Conservation (phyloP, 1,284 basidiomycete species). For the Schizopora paradoxa region DNA sequence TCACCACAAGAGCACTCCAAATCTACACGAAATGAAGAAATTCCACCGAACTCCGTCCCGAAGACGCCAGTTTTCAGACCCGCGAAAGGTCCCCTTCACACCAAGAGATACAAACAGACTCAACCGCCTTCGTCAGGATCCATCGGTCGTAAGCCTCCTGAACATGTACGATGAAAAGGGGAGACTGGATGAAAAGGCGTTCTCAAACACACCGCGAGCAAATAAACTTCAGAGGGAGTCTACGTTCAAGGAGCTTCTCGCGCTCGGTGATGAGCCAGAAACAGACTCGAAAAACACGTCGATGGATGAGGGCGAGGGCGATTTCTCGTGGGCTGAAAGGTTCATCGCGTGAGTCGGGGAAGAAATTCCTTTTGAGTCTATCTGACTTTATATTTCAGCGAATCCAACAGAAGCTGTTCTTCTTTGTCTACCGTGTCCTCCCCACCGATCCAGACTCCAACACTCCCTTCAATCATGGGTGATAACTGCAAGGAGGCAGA, state of each 20-base stretch:
- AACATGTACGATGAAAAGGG: constrained; percentile 70
- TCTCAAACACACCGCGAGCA: constrained; percentile 56
- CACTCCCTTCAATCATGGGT: constrained; percentile 30
- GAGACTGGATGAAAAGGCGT: constrained; percentile 50
- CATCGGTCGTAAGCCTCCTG: constrained; percentile 68
- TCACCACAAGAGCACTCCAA: constrained; percentile 13
- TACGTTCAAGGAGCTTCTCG: constrained; percentile 62
- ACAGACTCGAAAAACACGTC: constrained; percentile 22
- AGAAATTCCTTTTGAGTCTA: neutral
- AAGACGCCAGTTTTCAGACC: constrained; percentile 30
- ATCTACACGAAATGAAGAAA: constrained; percentile 19
- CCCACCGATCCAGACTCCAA: constrained; percentile 40
- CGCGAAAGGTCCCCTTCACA: constrained; percentile 31
- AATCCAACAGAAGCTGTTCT: constrained; percentile 19
- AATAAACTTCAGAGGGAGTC: constrained; percentile 59
- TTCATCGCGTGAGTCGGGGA: constrained; percentile 62
- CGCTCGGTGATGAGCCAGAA: constrained; percentile 46
- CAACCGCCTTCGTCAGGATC: constrained; percentile 60
- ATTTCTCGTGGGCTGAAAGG: constrained; percentile 76
- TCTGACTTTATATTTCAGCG: constrained; percentile 12
- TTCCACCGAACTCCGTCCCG: constrained; percentile 20
- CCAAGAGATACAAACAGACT: constrained; percentile 51
- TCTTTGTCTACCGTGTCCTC: constrained; percentile 38
- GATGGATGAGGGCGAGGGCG: constrained; percentile 46
- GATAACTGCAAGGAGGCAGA: constrained; percentile 26